Evolutionary conservation across 805 yeast genomes (phyloP), one percentile per base, ranked within the genome.

Genomic region (Saccharomycopsis guyanensis): DNA sequence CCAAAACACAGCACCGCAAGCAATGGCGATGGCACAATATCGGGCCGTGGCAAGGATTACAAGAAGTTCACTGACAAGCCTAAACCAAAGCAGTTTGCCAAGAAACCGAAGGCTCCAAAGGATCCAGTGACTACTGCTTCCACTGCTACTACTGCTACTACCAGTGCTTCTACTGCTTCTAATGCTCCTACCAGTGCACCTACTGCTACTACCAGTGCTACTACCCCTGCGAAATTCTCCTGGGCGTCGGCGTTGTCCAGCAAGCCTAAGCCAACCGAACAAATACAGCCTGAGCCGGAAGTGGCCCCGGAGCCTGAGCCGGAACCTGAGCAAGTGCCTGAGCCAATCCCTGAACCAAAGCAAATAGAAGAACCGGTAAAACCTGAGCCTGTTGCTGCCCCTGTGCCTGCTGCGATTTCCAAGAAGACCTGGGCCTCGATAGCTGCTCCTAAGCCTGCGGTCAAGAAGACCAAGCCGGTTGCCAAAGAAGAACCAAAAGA

Each of bases 371-470:
- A 53, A 56, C 2, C 48, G 53, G 49, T 43, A 35, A 31, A 32
- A 20, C 24, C 43, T 27, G 49, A 50, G 33, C 47, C 36, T 23
- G 44, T 46, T 13, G 22, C 52, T 19, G 51, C 35, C 15, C 50
- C 60, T 3, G 53, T 61, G 7, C 52, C 57, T 39, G 41, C 53
- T 18, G 29, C 19, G 46, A 45, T 42, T 37, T 50, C 10, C 51
- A 61, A 68, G 54, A 67, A 70, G 57, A 70, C 86, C 3, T 81
- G 87, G 85, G 86, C 87, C 25, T 75, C 88, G 15, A 76, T 82
- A 56, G 80, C 81, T 43, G 65, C 76, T 46, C 80, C 86, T 38
- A 70, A 72, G 57, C 62, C 57, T 37, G 62, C 60, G 27, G 59
- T 62, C 31, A 56, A 57, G 57, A 62, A 53, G 51, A 10, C 8